These are phyloP conservation scores for Paspalum notatum DNA, from an alignment of 176 grass and related monocot species.

Conservation along the genomic window DNA sequence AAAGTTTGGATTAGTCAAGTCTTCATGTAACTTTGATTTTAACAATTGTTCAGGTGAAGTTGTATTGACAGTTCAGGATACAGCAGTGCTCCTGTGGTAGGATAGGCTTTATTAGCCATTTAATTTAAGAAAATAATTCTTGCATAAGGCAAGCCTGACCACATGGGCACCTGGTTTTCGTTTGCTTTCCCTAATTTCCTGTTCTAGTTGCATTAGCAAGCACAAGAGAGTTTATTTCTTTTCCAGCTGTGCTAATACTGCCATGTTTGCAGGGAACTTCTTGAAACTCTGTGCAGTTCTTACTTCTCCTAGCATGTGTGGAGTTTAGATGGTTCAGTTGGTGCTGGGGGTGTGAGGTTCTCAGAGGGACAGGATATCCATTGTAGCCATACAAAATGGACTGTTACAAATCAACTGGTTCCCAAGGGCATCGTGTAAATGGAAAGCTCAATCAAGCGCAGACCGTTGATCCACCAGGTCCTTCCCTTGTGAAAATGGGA, in stretches of 20 bases:
- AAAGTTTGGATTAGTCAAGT: neutral
- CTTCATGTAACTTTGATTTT: neutral
- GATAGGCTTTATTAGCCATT: neutral
- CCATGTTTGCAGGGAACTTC: neutral
- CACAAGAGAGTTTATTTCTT: neutral
- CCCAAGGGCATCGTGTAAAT: slow-evolving; percentile 39
- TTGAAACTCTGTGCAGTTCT: neutral
- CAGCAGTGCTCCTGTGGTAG: neutral
- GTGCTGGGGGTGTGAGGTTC: neutral
- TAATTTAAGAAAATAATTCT: neutral
- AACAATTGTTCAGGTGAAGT: neutral
- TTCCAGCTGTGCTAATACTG: neutral
- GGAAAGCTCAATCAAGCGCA: slow-evolving; percentile 53
- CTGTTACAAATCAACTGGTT: slow-evolving; percentile 27
- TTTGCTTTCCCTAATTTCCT: neutral
- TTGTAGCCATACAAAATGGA: slow-evolving; percentile 49
- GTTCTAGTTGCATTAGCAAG: neutral
- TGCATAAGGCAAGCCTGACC: neutral
- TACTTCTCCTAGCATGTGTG: neutral
- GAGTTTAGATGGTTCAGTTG: neutral
- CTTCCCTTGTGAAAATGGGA: slow-evolving; percentile 46
- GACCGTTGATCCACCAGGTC: neutral
- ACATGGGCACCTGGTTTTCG: neutral
- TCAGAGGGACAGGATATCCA: neutral
- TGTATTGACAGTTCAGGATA: no score